Base-by-base conservation (phyloP, 2,329 filamentous ascomycete genomes). In the Endocalyx cinctus region DNA sequence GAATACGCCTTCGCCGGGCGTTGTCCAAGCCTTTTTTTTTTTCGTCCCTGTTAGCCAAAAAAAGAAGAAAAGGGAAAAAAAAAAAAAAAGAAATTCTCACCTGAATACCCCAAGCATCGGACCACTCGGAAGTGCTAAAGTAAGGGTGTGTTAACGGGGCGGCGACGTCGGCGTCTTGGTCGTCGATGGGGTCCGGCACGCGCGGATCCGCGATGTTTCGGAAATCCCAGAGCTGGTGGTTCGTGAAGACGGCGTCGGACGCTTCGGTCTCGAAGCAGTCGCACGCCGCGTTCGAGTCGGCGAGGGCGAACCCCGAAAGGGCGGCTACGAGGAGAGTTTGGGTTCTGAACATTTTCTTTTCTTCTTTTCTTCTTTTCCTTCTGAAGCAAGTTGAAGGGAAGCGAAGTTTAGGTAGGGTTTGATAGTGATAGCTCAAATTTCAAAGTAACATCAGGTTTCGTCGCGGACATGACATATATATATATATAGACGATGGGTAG, bases 221-320 rank as follows among this genome's bases (percentile, higher is more conserved):
- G 46, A 72, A 74, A 51, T 74, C 71, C 43, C 66, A 69, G 55
- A 74, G 74, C 29, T 52, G 46, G 48, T 69, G 69, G 25, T 58
- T 51, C 13, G 55, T 45, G 50, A 67, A 73, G 56, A 69, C 14
- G 42, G 43, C 19, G 57, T 27, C 17, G 33, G 34, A 16, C 3
- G 29, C 17, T 3, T 31, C 16, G 5, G 44, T 37, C 13, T 39
- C 41, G 37, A 39, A 47, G 44, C 44, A 47, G 33, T 36, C 20
- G 32, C 44, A 47, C 13, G 32, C 13, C 4, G 25, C n/a, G n/a
- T n/a, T n/a, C n/a, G n/a, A n/a, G n/a, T n/a, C n/a, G n/a, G n/a
- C n/a, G n/a, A n/a, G n/a, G n/a, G n/a, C n/a, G n/a, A n/a, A n/a
- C n/a, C n/a, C n/a, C n/a, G n/a, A n/a, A n/a, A n/a, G n/a, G n/a